Percentiles rank a stretch among this genome's conserved stretches.
Evolutionary conservation across 768 basidiomycete species (phyloP).

Genomic region (Lenzites betulinus): DNA sequence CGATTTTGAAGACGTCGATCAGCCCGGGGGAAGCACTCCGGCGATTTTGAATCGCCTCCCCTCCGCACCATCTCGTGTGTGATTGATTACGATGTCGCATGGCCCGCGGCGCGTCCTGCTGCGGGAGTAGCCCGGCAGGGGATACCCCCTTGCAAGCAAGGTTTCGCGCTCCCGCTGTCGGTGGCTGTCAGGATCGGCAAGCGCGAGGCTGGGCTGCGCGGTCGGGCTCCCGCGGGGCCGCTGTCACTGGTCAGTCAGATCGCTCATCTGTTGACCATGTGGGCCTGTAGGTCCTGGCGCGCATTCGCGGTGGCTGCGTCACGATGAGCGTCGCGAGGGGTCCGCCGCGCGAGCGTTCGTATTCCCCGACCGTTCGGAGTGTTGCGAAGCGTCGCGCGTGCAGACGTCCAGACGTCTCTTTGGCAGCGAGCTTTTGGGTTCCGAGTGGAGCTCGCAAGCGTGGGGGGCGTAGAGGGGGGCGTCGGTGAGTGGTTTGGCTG

Average conservation of each 20-base stretch:
- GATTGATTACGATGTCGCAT: conserved; percentile 16
- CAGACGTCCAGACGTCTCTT: too few relatives aligned
- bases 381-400: background rate
- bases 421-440: too few relatives aligned
- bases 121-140: too few relatives aligned
- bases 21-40: conserved; percentile 2
- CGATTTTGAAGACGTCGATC: conserved; percentile 14
- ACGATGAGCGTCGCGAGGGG: too few relatives aligned
- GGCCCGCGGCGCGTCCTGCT: too few relatives aligned
- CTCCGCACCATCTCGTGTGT: background rate
- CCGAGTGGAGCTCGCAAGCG: too few relatives aligned
- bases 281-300: conserved; percentile 8
- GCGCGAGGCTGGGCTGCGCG: background rate
- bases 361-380: background rate
- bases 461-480: background rate
- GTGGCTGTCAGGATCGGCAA: background rate
- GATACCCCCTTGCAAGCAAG: too few relatives aligned
- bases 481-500: too few relatives aligned
- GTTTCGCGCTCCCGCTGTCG: too few relatives aligned
- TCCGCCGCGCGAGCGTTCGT: too few relatives aligned
- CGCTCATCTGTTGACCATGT: background rate
- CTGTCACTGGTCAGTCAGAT: too few relatives aligned
- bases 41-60: background rate
- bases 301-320: background rate
- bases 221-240: background rate